Conservation (phyloP, 2,329 filamentous ascomycete species). For the Pyrenochaeta sp. region DNA sequence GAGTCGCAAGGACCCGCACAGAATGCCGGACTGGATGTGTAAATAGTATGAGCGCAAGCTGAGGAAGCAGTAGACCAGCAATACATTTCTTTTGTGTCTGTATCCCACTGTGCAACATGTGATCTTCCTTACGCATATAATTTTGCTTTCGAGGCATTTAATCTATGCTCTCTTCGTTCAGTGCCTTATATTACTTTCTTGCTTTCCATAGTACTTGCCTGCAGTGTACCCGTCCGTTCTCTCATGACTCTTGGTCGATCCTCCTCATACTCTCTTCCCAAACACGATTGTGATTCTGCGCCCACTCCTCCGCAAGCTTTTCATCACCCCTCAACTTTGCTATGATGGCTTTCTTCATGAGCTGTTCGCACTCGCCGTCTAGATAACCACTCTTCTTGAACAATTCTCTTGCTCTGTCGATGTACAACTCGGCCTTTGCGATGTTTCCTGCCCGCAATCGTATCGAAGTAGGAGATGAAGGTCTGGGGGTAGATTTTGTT, state of each 20-base stretch:
- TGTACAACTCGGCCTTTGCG: slow-evolving; percentile 44
- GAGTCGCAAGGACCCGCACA: not conserved
- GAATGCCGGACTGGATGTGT: slow-evolving; percentile 20
- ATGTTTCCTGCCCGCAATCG: slow-evolving; percentile 31
- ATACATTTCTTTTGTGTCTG: slow-evolving; percentile 44
- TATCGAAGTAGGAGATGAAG: slow-evolving; percentile 14
- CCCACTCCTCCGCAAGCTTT: slow-evolving; percentile 47
- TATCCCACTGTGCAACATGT: slow-evolving; percentile 4
- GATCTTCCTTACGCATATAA: not conserved
- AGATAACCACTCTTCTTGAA: slow-evolving; percentile 74
- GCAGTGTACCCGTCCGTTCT: not conserved
- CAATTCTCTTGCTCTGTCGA: slow-evolving; percentile 47
- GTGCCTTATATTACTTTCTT: not conserved
- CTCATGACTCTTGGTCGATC: slow-evolving; percentile 13
- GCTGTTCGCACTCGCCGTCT: slow-evolving; percentile 76
- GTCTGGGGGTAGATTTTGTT: not conserved
- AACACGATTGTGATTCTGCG: slow-evolving; percentile 45
- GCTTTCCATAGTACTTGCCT: not conserved
- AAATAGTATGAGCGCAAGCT: slow-evolving; percentile 35
- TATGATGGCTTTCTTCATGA: slow-evolving; percentile 82
- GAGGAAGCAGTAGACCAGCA: slow-evolving; percentile 30
- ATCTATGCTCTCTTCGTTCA: not conserved
- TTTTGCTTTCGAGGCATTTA: no score
- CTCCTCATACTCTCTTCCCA: slow-evolving; percentile 41
- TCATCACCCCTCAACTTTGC: slow-evolving; percentile 69